Conservation (phyloP, 2,329 filamentous ascomycete genomes). For the Clonostachys rhizophaga region DNA sequence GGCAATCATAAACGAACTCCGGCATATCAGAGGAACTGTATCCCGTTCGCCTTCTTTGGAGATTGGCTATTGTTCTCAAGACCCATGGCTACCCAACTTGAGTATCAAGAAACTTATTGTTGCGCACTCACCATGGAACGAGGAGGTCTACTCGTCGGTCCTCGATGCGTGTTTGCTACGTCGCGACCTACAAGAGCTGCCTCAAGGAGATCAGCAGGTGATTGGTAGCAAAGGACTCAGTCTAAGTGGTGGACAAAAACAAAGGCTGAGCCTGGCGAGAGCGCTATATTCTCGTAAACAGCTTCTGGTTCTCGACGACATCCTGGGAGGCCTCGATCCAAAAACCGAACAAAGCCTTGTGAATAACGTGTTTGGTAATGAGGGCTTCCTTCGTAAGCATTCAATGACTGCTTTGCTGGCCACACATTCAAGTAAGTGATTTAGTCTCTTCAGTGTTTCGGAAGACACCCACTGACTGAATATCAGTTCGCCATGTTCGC, state of each 20-base stretch:
- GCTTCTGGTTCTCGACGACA: constrained; percentile 38
- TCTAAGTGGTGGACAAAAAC: constrained; percentile 34
- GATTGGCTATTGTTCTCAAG: constrained; percentile 26
- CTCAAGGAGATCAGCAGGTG: constrained; percentile 25
- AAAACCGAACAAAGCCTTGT: constrained; percentile 28
- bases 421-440: no score
- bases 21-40: constrained; percentile 15
- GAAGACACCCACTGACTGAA: no score
- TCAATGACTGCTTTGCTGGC: no score
- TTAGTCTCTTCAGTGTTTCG: no score
- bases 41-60: constrained; percentile 9
- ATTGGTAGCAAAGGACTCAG: constrained; percentile 35
- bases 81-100: constrained; percentile 22
- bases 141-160: constrained; percentile 22
- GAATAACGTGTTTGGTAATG: no score
- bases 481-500: no score
- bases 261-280: constrained; percentile 32
- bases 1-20: constrained; percentile 27
- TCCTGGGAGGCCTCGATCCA: constrained; percentile 35
- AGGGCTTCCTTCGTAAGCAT: no score
- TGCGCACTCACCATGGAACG: constrained; percentile 20
- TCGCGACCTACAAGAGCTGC: constrained; percentile 20
- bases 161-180: constrained; percentile 23
- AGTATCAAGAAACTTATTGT: constrained; percentile 30
- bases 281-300: constrained; percentile 34